Evolutionary conservation across 2,329 filamentous ascomycete species (phyloP), one percentile per base, ranked within the genome.

Genomic region (Trichoderma harzianum): DNA sequence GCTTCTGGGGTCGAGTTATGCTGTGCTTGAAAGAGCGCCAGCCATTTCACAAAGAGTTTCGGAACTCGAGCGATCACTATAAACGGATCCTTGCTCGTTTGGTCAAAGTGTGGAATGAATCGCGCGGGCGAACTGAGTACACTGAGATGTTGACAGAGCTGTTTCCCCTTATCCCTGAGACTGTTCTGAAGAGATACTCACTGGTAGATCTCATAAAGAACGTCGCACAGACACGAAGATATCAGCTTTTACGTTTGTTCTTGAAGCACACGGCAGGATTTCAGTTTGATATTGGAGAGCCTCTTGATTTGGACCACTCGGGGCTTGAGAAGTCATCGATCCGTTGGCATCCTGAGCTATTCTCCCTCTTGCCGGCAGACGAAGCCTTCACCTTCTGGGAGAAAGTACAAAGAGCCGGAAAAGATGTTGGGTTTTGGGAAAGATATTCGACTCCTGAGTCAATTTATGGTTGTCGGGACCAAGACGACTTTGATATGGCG

Each of bases 221-320:
- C 3, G 51, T 58, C 57, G n/a, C 39, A 1, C 10, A 24, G 34
- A 3, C 16, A 7, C 26, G 34, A 3, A 51, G 63, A n/a, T 79
- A 78, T 26, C 72, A 75, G 0, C 60, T 79, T 4, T 73, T 79
- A 5, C 75, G 75, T 0, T 71, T 79, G 1, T 43, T 78, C 2
- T 21, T 79, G 18, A 57, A 71, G 14, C 66, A 78, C n/a, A 32
- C 70, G 8, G 69, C 60, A 14, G 58, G 63, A 3, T 76, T 75
- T 32, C 26, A 26, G 5, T 21, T 79, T 7, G 77, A 79, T 32
- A 73, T 79, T 7, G 76, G 78, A 28, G 55, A 69, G 3, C 8
- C 66, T 7, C 16, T 34, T 12, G 61, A 36, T n/a, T 51, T 69
- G 28, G 55, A 61, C 1, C 6, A 28, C 28, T n/a, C 36, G 18